Conservation (phyloP, 805 yeast genomes). For the Maudiozyma barnettii region DNA sequence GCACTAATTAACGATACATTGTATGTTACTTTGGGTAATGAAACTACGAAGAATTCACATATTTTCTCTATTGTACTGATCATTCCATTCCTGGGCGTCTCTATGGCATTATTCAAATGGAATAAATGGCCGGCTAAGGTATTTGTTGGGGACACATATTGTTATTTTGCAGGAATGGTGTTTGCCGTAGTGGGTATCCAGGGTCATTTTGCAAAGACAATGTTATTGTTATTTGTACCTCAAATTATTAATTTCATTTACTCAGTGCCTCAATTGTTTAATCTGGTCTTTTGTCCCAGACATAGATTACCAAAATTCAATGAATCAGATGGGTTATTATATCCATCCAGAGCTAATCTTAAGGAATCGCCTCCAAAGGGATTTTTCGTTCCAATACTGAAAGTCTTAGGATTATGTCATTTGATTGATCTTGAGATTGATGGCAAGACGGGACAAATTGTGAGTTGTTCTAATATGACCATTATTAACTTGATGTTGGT, state of each 20-base stretch:
- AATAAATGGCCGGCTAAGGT: slow-evolving; percentile 90
- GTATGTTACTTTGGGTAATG: slow-evolving; percentile 46
- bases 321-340: slow-evolving; percentile 55
- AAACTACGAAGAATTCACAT: slow-evolving; percentile 71
- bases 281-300: slow-evolving; percentile 86
- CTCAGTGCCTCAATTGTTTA: slow-evolving; percentile 86
- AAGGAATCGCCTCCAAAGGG: slow-evolving; percentile 29
- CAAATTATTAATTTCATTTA: slow-evolving; percentile 86
- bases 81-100: slow-evolving; percentile 80
- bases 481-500: slow-evolving; percentile 74
- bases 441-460: slow-evolving; percentile 23
- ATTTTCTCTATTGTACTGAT: slow-evolving; percentile 68
- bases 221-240: slow-evolving; percentile 76
- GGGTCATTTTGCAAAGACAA: slow-evolving; percentile 93
- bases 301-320: slow-evolving; percentile 83
- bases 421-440: slow-evolving; percentile 40
- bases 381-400: slow-evolving; percentile 30
- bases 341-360: slow-evolving; percentile 55
- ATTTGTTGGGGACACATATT: slow-evolving; percentile 96
- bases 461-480: slow-evolving; percentile 70
- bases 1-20: slow-evolving; percentile 68
- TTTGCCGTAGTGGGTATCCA: slow-evolving; percentile 93
- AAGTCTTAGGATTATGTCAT: slow-evolving; percentile 37
- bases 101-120: slow-evolving; percentile 61
- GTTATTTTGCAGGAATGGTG: slow-evolving; percentile 98